Percentiles rank a stretch among this genome's conserved stretches.
These are phyloP conservation scores for Pezicula carpinea DNA, from an alignment of 2,329 filamentous ascomycete genomes.

Conservation along the genomic window DNA sequence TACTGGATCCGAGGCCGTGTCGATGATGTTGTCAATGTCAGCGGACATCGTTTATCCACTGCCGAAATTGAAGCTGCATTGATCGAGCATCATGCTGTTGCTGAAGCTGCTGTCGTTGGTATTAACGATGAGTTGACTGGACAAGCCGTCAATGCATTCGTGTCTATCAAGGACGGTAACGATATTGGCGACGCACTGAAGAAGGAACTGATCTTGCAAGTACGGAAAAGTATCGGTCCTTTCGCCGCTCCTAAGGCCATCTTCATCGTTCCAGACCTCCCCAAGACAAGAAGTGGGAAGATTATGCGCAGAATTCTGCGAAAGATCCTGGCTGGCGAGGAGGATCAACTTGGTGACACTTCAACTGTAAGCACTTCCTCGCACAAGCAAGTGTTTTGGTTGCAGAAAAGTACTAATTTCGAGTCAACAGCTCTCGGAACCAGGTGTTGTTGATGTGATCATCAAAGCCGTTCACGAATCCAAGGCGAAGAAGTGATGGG, in stretches of 20 bases:
- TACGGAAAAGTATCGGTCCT: slow-evolving; percentile 94
- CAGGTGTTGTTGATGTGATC: slow-evolving; percentile 83
- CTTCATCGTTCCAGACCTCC: slow-evolving; percentile 85
- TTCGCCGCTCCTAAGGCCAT: slow-evolving; percentile 96
- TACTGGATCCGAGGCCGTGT: slow-evolving; percentile 99
- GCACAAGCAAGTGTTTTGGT: slow-evolving; percentile 3
- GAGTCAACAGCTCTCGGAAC: slow-evolving; percentile 70
- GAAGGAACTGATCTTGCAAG: slow-evolving; percentile 92
- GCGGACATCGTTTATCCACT: slow-evolving; percentile 90
- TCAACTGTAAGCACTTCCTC: slow-evolving; percentile 58
- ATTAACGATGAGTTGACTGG: slow-evolving; percentile 91
- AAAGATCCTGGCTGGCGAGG: slow-evolving; percentile 96
- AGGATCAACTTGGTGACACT: slow-evolving; percentile 91
- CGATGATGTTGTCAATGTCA: slow-evolving; percentile 97
- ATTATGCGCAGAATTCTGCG: slow-evolving; percentile 97
- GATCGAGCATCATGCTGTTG: slow-evolving; percentile 84
- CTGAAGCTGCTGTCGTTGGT: slow-evolving; percentile 93
- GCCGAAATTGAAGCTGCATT: slow-evolving; percentile 97
- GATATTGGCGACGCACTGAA: slow-evolving; percentile 74
- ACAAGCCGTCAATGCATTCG: slow-evolving; percentile 96
- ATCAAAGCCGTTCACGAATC: slow-evolving; percentile 61
- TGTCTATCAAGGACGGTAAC: slow-evolving; percentile 81
- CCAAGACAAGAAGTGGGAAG: slow-evolving; percentile 97
- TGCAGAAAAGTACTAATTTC: slow-evolving; percentile 8
- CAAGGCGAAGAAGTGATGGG: slow-evolving; percentile 21